These are phyloP conservation scores for Triangularia verruculosa DNA, from an alignment of 2,329 filamentous ascomycete species.

Conservation along the genomic window DNA sequence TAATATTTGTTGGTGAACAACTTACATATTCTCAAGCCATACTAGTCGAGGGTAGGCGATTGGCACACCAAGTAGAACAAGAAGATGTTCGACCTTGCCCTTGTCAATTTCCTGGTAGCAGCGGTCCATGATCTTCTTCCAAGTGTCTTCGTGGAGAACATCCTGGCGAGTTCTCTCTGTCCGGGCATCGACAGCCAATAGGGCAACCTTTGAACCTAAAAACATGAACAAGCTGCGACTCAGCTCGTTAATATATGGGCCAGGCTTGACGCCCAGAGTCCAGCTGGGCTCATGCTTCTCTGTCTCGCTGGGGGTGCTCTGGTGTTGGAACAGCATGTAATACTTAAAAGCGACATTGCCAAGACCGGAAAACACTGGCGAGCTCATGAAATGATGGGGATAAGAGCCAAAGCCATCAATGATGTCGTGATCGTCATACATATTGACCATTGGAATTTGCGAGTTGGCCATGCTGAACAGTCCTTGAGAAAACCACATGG, in stretches of 20 bases:
- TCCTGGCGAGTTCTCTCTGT: conserved; percentile 85
- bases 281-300: conserved; percentile 85
- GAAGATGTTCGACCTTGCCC: conserved; percentile 82
- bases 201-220: conserved; percentile 72
- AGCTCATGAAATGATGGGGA: conserved; percentile 85
- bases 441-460: conserved; percentile 97
- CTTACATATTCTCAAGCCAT: conserved; percentile 62
- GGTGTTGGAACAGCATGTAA: conserved; percentile 97
- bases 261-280: conserved; percentile 74
- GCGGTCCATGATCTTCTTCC: conserved; percentile 82
- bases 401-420: conserved; percentile 94
- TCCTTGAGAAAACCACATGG: conserved; percentile 94
- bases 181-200: conserved; percentile 85
- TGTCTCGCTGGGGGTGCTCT: conserved; percentile 78
- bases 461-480: conserved; percentile 88
- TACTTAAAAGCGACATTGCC: conserved; percentile 96
- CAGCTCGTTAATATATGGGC: conserved; percentile 84
- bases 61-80: conserved; percentile 82
- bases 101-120: conserved; percentile 78
- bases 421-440: conserved; percentile 93
- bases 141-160: conserved; percentile 75
- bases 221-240: conserved; percentile 85
- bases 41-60: conserved; percentile 77
- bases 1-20: conserved; percentile 22
- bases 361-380: conserved; percentile 83